A percentile compares a stretch with the other conserved stretches of the same genome.
phyloP scores from a whole-genome alignment of 1,139 yeast genomes.

The Candida mesenterica region DNA sequence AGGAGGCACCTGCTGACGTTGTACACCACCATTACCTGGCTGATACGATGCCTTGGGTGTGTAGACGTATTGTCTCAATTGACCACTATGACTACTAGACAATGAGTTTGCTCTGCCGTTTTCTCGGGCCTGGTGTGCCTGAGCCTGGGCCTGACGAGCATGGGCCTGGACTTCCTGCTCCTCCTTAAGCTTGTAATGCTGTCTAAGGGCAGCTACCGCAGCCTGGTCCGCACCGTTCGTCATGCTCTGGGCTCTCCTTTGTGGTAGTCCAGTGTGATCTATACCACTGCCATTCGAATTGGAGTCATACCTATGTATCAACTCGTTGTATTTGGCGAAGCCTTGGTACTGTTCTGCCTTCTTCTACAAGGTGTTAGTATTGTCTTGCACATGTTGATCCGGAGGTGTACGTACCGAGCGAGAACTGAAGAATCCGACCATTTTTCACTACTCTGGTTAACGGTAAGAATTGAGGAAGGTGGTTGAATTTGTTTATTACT shows the following conservation, averaged over 20 bases:
- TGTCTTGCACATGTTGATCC: not conserved
- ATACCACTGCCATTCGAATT: slow-evolving; percentile 5
- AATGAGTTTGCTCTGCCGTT: slow-evolving; percentile 17
- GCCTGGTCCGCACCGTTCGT: slow-evolving; percentile 41
- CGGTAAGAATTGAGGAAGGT: too few relatives aligned
- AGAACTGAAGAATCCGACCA: slow-evolving; percentile 17
- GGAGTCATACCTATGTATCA: slow-evolving; percentile 26
- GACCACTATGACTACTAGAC: slow-evolving; percentile 4
- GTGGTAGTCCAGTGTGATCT: slow-evolving; percentile 7
- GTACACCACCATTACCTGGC: slow-evolving; percentile 2
- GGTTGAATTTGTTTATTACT: too few relatives aligned
- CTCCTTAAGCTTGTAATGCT: slow-evolving; percentile 21
- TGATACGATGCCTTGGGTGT: slow-evolving; percentile 42
- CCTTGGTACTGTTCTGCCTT: slow-evolving; percentile 31
- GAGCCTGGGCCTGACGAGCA: slow-evolving; percentile 5
- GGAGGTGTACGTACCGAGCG: slow-evolving; percentile 13
- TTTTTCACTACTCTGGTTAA: slow-evolving; percentile 1
- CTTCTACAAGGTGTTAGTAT: slow-evolving; percentile 10
- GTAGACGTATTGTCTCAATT: slow-evolving; percentile 22
- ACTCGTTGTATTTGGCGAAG: slow-evolving; percentile 37
- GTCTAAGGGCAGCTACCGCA: slow-evolving; percentile 42
- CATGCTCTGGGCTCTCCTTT: slow-evolving; percentile 22
- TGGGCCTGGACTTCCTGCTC: slow-evolving; percentile 1
- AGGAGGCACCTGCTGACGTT: slow-evolving; percentile 2
- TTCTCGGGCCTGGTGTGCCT: slow-evolving; percentile 4